Evolutionary conservation across 1,284 basidiomycete species (phyloP), one percentile per base, ranked within the genome.

Genomic region (Pseudozyma flocculosa): DNA sequence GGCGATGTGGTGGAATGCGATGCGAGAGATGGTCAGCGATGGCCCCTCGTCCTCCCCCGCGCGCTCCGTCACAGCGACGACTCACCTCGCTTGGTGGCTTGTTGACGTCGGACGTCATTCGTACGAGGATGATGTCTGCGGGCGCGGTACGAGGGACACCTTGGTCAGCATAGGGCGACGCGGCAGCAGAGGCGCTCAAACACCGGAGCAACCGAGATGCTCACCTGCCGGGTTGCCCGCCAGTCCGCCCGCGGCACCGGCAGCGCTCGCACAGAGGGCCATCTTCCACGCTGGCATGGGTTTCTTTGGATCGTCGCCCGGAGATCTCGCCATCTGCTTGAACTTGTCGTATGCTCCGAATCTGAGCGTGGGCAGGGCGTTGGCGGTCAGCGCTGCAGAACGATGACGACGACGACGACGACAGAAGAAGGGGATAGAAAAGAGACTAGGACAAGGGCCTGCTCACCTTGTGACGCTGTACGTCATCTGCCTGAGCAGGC

Each of bases 61-160:
- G n/a, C n/a, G n/a, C n/a, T n/a, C n/a, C n/a, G n/a, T n/a, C n/a
- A 29, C n/a, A 13, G 29, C 29, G 29, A 13, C 29, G 29, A 34
- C 32, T 34, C 32, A 34, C 32, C 32, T 34, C 32, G 32, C 32
- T 34, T 13, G 54, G 57, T 0, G 68, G 64, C 4, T 67, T 74
- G 44, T 76, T 71, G 40, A 79, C 66, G 56, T 80, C 79, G 14
- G 75, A 73, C 7, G 79, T 80, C 79, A 80, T 80, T 32, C 80
- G 68, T 10, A 80, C 80, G 11, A 80, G 73, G 45, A 80, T 51
- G 41, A 80, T 77, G 84, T 88, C 88, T 66, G 32, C 10, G 4
- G 32, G 3, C n/a, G n/a, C n/a, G n/a, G n/a, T n/a, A n/a, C n/a
- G n/a, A n/a, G n/a, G n/a, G n/a, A n/a, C n/a, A n/a, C n/a, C n/a